Percentiles rank a stretch among this genome's conserved stretches.
These are phyloP conservation scores for Conringia planisiliqua DNA, from an alignment of 345 rosid species.

Conservation along the genomic window DNA sequence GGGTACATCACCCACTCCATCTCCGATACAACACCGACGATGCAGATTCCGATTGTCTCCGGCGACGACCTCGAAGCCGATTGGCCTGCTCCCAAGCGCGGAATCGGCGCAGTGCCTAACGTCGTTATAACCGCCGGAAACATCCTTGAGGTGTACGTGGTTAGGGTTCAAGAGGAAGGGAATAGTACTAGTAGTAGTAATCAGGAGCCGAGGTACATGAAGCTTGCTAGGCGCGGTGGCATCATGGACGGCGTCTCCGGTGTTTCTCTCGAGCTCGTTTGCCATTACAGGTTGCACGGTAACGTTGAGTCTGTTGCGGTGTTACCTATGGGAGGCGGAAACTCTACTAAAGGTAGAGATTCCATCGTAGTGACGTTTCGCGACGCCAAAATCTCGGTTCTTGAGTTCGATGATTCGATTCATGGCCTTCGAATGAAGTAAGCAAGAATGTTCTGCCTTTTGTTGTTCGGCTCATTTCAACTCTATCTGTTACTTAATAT, in stretches of 20 bases:
- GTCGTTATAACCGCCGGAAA: slow-evolving; percentile 72
- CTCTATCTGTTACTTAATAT: neutral
- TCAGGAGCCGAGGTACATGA: slow-evolving; percentile 41
- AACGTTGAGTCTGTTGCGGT: slow-evolving; percentile 84
- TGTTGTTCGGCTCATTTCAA: neutral
- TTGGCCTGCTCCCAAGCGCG: slow-evolving; percentile 50
- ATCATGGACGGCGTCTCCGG: slow-evolving; percentile 74
- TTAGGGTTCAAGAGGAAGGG: slow-evolving; percentile 77
- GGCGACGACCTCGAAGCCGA: slow-evolving; percentile 68
- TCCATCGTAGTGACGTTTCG: slow-evolving; percentile 71
- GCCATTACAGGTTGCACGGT: slow-evolving; percentile 92
- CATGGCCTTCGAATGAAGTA: slow-evolving; percentile 80
- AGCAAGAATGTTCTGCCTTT: slow-evolving; percentile 31
- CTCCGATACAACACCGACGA: slow-evolving; percentile 46
- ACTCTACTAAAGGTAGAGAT: slow-evolving; percentile 68
- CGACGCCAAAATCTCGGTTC: slow-evolving; percentile 77
- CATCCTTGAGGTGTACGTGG: slow-evolving; percentile 74
- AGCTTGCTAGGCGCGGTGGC: slow-evolving; percentile 65
- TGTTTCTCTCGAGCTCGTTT: slow-evolving; percentile 85
- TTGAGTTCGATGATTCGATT: slow-evolving; percentile 91
- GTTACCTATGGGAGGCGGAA: slow-evolving; percentile 60
- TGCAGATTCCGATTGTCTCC: slow-evolving; percentile 48
- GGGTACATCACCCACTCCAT: slow-evolving; percentile 78
- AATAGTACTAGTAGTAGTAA: neutral
- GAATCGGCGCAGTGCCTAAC: slow-evolving; percentile 71